Percentiles rank a stretch among this genome's conserved stretches.
These are phyloP conservation scores for Syzygium syzygioides DNA, from an alignment of 441 rosid genomes.

Conservation along the genomic window DNA sequence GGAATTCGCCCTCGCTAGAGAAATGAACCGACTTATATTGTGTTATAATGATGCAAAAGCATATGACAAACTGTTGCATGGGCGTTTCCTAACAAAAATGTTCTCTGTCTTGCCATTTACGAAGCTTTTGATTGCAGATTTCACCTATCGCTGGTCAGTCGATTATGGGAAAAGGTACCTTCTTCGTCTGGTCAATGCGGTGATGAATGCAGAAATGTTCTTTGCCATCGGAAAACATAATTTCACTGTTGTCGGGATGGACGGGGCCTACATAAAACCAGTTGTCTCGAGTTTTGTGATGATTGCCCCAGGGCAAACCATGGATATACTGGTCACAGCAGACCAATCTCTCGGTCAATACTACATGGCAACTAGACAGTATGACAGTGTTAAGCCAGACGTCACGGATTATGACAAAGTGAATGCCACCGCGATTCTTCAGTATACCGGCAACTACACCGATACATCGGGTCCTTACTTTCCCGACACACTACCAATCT, in stretches of 20 bases:
- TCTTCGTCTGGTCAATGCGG: conserved; percentile 12
- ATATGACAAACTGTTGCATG: neutral
- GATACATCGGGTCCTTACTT: neutral
- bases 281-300: conserved; percentile 27
- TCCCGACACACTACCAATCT: neutral
- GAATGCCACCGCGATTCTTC: conserved; percentile 46
- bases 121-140: conserved; percentile 3
- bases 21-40: neutral
- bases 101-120: neutral
- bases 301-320: conserved; percentile 60
- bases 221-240: conserved; percentile 11
- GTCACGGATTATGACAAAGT: conserved; percentile 30
- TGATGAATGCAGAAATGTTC: conserved; percentile 14
- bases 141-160: conserved; percentile 6
- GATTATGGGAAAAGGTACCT: conserved; percentile 17
- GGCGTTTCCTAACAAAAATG: neutral
- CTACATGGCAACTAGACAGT: conserved; percentile 50
- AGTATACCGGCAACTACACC: conserved; percentile 37
- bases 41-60: neutral
- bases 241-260: conserved; percentile 46
- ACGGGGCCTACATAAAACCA: conserved; percentile 52
- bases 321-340: conserved; percentile 49
- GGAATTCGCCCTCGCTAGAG: neutral
- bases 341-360: conserved; percentile 35
- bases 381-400: conserved; percentile 13